Conservation (phyloP, 106 monocot species). For the Platanthera zijinensis region DNA sequence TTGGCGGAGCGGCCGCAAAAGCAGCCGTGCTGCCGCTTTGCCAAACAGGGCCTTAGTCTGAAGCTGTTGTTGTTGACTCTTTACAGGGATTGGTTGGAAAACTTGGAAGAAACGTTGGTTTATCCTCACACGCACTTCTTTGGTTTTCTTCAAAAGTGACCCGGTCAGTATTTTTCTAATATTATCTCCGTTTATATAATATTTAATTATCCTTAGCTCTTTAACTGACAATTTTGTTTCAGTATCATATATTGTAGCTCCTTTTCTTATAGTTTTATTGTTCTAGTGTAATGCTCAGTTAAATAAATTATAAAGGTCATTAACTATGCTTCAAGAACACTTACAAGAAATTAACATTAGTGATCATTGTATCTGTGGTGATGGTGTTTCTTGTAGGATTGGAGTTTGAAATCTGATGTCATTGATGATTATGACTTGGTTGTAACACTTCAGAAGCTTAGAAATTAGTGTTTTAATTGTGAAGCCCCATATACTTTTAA, state of each 20-base stretch:
- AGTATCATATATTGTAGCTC: neutral
- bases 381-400: neutral
- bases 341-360: neutral
- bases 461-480: neutral
- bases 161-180: slow-evolving; percentile 54
- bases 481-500: neutral
- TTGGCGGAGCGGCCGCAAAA: too few species aligned
- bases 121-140: slow-evolving; percentile 92
- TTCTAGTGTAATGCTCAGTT: neutral
- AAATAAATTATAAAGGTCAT: neutral
- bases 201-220: neutral
- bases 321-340: neutral
- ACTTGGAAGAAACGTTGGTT: slow-evolving; percentile 99
- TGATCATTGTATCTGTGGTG: neutral
- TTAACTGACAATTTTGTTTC: neutral
- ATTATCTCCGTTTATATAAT: neutral
- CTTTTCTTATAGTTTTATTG: neutral
- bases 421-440: neutral
- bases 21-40: too few species aligned
- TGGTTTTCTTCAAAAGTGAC: slow-evolving; percentile 97
- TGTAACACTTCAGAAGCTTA: neutral
- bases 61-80: neutral
- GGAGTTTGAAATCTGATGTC: neutral
- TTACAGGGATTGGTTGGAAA: slow-evolving; percentile 97
- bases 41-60: neutral